Conservation (phyloP, 225 moss, liverwort and hornwort genomes). For the Pleurozium schreberi region DNA sequence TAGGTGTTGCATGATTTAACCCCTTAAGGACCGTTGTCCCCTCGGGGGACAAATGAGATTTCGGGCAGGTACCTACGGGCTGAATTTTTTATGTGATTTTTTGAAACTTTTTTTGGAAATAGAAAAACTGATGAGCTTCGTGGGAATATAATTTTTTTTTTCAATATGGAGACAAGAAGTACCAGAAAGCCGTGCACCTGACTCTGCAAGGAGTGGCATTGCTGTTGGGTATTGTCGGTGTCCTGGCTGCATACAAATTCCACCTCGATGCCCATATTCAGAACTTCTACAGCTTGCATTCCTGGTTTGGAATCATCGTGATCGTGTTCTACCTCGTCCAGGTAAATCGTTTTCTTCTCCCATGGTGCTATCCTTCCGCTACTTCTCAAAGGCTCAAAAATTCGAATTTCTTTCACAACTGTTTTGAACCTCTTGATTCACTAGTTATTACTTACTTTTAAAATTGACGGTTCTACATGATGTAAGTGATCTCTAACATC, state of each 20-base stretch:
- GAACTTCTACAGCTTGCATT: slow-evolving; percentile 97
- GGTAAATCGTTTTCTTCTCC: slow-evolving; percentile 10
- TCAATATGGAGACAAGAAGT: slow-evolving; percentile 40
- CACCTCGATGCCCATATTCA: slow-evolving; percentile 42
- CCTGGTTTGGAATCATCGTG: slow-evolving; percentile 82
- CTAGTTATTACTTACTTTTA: neutral
- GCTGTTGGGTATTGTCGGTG: slow-evolving; percentile 53
- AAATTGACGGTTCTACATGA: neutral
- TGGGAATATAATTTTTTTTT: too few relatives aligned
- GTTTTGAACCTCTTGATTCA: too few relatives aligned
- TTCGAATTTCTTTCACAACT: neutral
- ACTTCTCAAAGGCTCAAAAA: neutral
- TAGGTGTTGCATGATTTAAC: too few relatives aligned
- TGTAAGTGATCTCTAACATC: neutral
- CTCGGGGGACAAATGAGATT: too few relatives aligned
- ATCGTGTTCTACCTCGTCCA: slow-evolving; percentile 61
- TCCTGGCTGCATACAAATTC: slow-evolving; percentile 55
- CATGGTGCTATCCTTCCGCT: neutral
- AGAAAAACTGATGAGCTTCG: too few relatives aligned
- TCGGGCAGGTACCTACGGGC: too few relatives aligned
- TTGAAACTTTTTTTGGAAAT: too few relatives aligned
- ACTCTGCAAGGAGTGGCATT: slow-evolving; percentile 65
- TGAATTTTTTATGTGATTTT: too few relatives aligned
- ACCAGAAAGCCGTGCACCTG: slow-evolving; percentile 80
- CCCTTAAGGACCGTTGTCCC: too few relatives aligned